Percentiles rank a stretch among this genome's conserved stretches.
phyloP scores from a whole-genome alignment of 352 stramenopile genomes.

The Phytophthora pluvialis region DNA sequence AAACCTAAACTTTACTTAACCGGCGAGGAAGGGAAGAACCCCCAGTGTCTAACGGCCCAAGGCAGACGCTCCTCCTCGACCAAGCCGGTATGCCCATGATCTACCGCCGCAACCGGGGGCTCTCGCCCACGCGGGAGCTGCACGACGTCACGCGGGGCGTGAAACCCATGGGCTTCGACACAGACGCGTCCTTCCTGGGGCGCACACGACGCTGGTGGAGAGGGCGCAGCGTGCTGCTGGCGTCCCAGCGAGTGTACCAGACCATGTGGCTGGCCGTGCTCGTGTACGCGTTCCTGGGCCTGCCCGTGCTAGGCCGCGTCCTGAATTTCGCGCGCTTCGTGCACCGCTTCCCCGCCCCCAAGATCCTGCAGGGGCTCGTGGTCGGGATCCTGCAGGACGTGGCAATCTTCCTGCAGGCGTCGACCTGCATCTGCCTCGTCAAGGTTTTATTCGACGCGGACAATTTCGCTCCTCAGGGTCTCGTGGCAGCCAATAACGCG shows the following conservation, averaged over 20 bases:
- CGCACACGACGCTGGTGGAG: slow-evolving; percentile 40
- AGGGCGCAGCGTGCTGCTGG: slow-evolving; percentile 31
- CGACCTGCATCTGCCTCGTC: slow-evolving; percentile 70
- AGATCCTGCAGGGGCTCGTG: slow-evolving; percentile 55
- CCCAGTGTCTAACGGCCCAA: slow-evolving; percentile 9
- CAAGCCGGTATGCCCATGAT: slow-evolving; percentile 56
- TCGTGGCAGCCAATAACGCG: slow-evolving; percentile 21
- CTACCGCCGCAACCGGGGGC: slow-evolving; percentile 58
- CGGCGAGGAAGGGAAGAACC: not conserved
- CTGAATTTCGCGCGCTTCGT: slow-evolving; percentile 68
- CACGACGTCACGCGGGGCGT: slow-evolving; percentile 30
- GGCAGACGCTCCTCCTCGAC: slow-evolving; percentile 7
- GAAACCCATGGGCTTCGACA: slow-evolving; percentile 20
- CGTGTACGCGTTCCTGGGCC: slow-evolving; percentile 69
- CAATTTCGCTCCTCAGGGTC: slow-evolving; percentile 22
- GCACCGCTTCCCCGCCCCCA: slow-evolving; percentile 54
- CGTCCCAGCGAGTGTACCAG: slow-evolving; percentile 54
- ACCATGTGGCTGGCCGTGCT: slow-evolving; percentile 72
- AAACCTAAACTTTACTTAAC: slow-evolving; percentile 15
- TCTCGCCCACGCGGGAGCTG: slow-evolving; percentile 40
- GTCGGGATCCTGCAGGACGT: slow-evolving; percentile 63
- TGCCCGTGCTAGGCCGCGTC: slow-evolving; percentile 66
- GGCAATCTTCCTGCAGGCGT: slow-evolving; percentile 66
- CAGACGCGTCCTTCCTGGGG: slow-evolving; percentile 32
- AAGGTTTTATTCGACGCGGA: slow-evolving; percentile 63